Conservation (phyloP, 192 early-diverging fungal genomes). For the Backusella tuberculispora region DNA sequence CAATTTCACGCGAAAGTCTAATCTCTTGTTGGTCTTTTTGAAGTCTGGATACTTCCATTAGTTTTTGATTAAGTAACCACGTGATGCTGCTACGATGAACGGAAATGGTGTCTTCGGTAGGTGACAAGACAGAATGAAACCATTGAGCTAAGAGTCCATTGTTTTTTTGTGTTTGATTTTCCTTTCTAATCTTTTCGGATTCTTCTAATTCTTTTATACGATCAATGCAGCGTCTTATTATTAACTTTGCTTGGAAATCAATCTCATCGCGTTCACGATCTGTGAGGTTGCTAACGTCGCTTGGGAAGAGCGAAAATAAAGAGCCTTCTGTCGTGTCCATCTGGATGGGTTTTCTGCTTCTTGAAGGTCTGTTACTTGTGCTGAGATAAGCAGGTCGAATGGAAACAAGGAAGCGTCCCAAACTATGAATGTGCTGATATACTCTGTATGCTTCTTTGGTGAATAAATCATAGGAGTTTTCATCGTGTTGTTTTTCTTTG, state of each 20-base stretch:
- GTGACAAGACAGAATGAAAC: slow-evolving; percentile 41
- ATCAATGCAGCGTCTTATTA: slow-evolving; percentile 58
- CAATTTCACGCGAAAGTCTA: slow-evolving; percentile 66
- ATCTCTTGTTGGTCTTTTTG: slow-evolving; percentile 77
- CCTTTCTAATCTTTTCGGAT: slow-evolving; percentile 47
- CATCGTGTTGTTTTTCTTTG: slow-evolving; percentile 17
- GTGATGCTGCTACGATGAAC: slow-evolving; percentile 71
- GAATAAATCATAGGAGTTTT: slow-evolving; percentile 45
- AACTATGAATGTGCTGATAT: slow-evolving; percentile 54
- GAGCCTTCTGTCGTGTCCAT: slow-evolving; percentile 1
- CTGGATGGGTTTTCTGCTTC: neutral
- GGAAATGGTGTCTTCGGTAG: slow-evolving; percentile 56
- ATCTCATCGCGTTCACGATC: slow-evolving; percentile 72
- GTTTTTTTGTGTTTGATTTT: slow-evolving; percentile 15
- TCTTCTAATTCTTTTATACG: slow-evolving; percentile 62
- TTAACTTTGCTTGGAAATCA: slow-evolving; percentile 62
- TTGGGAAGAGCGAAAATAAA: slow-evolving; percentile 32
- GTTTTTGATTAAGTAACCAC: slow-evolving; percentile 67
- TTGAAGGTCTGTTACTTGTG: slow-evolving; percentile 20
- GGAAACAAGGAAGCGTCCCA: slow-evolving; percentile 53
- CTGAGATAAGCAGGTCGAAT: slow-evolving; percentile 59
- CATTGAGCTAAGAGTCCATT: slow-evolving; percentile 45
- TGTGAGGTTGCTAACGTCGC: slow-evolving; percentile 43
- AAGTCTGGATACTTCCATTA: slow-evolving; percentile 65
- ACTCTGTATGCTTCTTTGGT: slow-evolving; percentile 63